A percentile compares a stretch with the other conserved stretches of the same genome.
Evolutionary conservation across 2,329 filamentous ascomycete genomes (phyloP).

Genomic region (Aspergillus spinulosporus): DNA sequence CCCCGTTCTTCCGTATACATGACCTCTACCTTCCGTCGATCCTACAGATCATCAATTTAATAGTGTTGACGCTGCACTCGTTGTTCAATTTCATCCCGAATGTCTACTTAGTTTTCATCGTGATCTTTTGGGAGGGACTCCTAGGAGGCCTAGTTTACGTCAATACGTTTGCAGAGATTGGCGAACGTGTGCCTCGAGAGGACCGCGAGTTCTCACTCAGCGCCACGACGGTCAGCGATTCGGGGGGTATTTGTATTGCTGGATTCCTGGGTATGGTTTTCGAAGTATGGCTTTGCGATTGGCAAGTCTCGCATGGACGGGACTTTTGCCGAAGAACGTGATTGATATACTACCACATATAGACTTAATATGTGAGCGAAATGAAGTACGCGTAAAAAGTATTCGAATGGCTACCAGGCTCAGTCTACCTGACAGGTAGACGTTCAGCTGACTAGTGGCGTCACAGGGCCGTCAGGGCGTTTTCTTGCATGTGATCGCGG

Average conservation of each 20-base stretch:
- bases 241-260: slow-evolving; percentile 83
- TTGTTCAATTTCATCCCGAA: slow-evolving; percentile 78
- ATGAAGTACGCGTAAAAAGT: background rate
- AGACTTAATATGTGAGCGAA: background rate
- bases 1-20: slow-evolving; percentile 80
- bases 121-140: slow-evolving; percentile 93
- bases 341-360: background rate
- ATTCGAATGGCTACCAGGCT: background rate
- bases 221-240: slow-evolving; percentile 89
- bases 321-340: slow-evolving; percentile 65
- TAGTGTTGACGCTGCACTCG: slow-evolving; percentile 71
- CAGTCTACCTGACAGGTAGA: background rate
- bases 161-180: slow-evolving; percentile 92
- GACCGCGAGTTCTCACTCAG: slow-evolving; percentile 90
- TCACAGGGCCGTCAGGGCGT: background rate
- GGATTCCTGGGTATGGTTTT: slow-evolving; percentile 79
- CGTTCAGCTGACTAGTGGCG: slow-evolving; percentile 7
- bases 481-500: slow-evolving; percentile 1
- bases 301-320: slow-evolving; percentile 78
- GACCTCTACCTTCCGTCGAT: slow-evolving; percentile 78
- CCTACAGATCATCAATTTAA: slow-evolving; percentile 77
- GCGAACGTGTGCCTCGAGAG: slow-evolving; percentile 71
- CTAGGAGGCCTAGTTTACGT: slow-evolving; percentile 92
- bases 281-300: slow-evolving; percentile 78
- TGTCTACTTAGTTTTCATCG: slow-evolving; percentile 78